These are phyloP conservation scores for Alnus glutinosa DNA, from an alignment of 306 rosid species.

Conservation along the genomic window DNA sequence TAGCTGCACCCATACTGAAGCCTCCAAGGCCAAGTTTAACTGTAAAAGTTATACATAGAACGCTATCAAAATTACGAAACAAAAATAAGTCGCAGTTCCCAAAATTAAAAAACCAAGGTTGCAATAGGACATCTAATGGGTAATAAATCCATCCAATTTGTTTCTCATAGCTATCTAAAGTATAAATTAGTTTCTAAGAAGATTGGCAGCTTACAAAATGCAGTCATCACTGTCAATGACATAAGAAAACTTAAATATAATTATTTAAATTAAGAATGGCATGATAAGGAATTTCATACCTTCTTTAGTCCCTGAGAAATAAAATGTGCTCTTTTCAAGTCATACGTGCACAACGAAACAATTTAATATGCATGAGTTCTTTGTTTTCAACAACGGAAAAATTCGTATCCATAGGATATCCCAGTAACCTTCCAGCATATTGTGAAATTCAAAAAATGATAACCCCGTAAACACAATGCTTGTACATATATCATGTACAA, in stretches of 20 bases:
- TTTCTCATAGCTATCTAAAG: neutral
- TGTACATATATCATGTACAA: neutral
- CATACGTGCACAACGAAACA: neutral
- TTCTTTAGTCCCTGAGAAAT: neutral
- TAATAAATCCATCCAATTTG: neutral
- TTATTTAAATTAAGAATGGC: neutral
- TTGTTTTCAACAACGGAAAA: neutral
- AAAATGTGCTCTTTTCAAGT: neutral
- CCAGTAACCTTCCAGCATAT: neutral
- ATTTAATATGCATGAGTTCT: neutral
- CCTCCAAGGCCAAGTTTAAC: constrained; percentile 98
- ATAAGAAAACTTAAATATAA: neutral
- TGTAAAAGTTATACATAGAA: constrained; percentile 36
- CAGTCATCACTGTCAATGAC: neutral
- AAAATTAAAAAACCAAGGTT: constrained; percentile 14
- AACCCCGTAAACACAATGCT: neutral
- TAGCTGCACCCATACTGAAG: constrained; percentile 99
- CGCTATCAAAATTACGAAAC: constrained; percentile 3
- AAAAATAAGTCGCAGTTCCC: neutral
- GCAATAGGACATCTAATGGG: neutral
- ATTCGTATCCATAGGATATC: neutral
- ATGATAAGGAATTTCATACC: neutral
- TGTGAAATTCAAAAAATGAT: neutral
- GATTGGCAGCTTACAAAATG: neutral
- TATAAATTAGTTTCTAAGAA: neutral